Percentiles rank a stretch among this genome's conserved stretches.
phyloP scores from a whole-genome alignment of 2,329 filamentous ascomycete genomes.

The Paecilomyces dactylethromorphus region DNA sequence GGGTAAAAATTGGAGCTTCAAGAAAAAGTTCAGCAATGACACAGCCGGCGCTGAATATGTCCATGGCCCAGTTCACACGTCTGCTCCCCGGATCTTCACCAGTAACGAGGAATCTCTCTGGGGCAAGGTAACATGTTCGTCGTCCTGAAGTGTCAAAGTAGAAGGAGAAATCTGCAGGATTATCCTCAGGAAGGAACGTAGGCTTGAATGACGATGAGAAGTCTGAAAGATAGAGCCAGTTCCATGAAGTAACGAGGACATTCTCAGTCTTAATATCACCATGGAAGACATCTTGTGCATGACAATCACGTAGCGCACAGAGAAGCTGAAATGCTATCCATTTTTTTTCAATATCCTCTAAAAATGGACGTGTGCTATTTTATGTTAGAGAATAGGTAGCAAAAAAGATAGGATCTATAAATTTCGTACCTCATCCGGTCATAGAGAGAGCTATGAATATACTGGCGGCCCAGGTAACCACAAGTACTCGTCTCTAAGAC shows the following conservation, averaged over 20 bases:
- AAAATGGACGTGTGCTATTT: conserved; percentile 79
- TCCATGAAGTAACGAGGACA: conserved; percentile 94
- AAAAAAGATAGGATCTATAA: background rate
- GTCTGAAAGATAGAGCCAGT: conserved; percentile 97
- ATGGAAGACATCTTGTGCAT: conserved; percentile 82
- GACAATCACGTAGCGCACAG: conserved; percentile 86
- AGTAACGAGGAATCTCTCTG: conserved; percentile 77
- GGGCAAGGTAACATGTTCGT: conserved; percentile 89
- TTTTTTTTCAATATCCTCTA: conserved; percentile 97
- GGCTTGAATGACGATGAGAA: conserved; percentile 96
- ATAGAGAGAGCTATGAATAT: conserved; percentile 92
- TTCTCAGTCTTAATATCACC: conserved; percentile 99
- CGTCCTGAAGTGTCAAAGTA: conserved; percentile 92
- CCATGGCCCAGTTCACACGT: conserved; percentile 86
- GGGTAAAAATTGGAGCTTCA: conserved; percentile 92
- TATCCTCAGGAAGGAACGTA: conserved; percentile 87
- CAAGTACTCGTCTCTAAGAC: conserved; percentile 87
- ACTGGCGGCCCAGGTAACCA: conserved; percentile 90
- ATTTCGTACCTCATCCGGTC: conserved; percentile 65
- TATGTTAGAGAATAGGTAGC: conserved; percentile 16
- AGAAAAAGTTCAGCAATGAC: conserved; percentile 95
- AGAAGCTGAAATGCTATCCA: conserved; percentile 96
- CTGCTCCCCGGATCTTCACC: conserved; percentile 59
- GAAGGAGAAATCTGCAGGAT: conserved; percentile 94
- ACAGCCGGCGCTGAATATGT: conserved; percentile 94